A percentile compares a stretch with the other conserved stretches of the same genome.
These are phyloP conservation scores for Metschnikowia gelsemii DNA, from an alignment of 805 yeast species.

Conservation along the genomic window DNA sequence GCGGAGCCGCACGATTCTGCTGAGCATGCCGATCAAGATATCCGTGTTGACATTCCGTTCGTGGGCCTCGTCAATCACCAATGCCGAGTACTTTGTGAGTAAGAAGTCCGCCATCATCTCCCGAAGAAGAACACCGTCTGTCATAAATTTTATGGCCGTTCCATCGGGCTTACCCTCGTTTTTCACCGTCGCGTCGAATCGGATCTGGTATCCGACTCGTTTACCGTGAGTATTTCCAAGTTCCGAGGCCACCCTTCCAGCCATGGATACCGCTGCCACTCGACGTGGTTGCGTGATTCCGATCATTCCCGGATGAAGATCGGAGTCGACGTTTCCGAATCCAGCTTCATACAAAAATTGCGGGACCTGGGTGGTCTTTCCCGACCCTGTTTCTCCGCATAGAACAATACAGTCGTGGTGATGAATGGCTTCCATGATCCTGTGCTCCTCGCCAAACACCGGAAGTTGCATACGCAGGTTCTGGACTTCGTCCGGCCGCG, in stretches of 20 bases:
- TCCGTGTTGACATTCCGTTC: slow-evolving; percentile 96
- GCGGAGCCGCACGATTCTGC: slow-evolving; percentile 79
- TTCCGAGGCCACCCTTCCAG: slow-evolving; percentile 73
- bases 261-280: slow-evolving; percentile 92
- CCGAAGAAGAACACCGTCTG: slow-evolving; percentile 89
- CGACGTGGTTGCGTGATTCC: slow-evolving; percentile 96
- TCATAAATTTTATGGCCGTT: slow-evolving; percentile 84
- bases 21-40: slow-evolving; percentile 89
- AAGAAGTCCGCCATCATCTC: slow-evolving; percentile 90
- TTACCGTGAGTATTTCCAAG: slow-evolving; percentile 63
- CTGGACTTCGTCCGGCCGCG: slow-evolving; percentile 67
- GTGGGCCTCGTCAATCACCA: slow-evolving; percentile 96
- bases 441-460: slow-evolving; percentile 85
- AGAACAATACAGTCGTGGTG: slow-evolving; percentile 87
- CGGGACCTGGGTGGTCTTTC: slow-evolving; percentile 97
- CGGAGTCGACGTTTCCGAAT: slow-evolving; percentile 66
- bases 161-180: slow-evolving; percentile 44
- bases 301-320: slow-evolving; percentile 76
- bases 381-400: slow-evolving; percentile 98
- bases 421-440: slow-evolving; percentile 92
- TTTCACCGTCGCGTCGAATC: slow-evolving; percentile 71
- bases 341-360: slow-evolving; percentile 94
- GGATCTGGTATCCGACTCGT: slow-evolving; percentile 75
- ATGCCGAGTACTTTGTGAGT: slow-evolving; percentile 76
- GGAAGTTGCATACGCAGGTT: slow-evolving; percentile 71